Percentiles rank a stretch among this genome's conserved stretches.
Conservation (phyloP, 208 protist genomes). For the Leishmania tropica region DNA sequence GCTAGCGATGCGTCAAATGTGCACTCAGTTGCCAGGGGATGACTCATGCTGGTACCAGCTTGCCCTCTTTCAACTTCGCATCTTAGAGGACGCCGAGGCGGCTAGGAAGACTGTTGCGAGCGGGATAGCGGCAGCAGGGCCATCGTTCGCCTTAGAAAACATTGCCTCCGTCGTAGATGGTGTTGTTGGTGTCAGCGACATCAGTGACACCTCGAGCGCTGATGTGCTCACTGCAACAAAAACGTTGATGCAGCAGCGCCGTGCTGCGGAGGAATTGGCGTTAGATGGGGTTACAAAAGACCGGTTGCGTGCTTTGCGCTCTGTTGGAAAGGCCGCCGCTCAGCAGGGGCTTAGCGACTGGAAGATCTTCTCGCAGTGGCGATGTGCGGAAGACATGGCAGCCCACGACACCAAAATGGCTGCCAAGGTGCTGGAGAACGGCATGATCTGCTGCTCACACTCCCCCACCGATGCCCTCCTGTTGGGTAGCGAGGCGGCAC, state of each 20-base stretch:
- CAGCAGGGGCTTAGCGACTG: slow-evolving; percentile 62
- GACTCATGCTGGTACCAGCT: slow-evolving; percentile 81
- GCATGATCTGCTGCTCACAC: slow-evolving; percentile 65
- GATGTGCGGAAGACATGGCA: slow-evolving; percentile 45
- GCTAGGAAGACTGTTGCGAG: slow-evolving; percentile 45
- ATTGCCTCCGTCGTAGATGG: slow-evolving; percentile 22
- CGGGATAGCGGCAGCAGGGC: slow-evolving; percentile 28
- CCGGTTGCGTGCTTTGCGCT: slow-evolving; percentile 44
- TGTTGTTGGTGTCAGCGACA: neutral
- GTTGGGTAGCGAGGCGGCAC: slow-evolving; percentile 61
- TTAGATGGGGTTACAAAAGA: slow-evolving; percentile 23
- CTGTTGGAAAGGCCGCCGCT: slow-evolving; percentile 65
- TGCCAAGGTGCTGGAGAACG: slow-evolving; percentile 73
- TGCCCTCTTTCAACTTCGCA: slow-evolving; percentile 65
- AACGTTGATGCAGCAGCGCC: slow-evolving; percentile 32
- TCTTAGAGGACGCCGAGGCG: slow-evolving; percentile 47
- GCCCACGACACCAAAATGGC: slow-evolving; percentile 67
- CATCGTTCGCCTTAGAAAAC: slow-evolving; percentile 63
- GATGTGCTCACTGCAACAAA: slow-evolving; percentile 4
- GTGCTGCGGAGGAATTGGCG: slow-evolving; percentile 20
- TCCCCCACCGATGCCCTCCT: slow-evolving; percentile 54
- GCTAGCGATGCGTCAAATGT: slow-evolving; percentile 84
- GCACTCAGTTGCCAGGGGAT: slow-evolving; percentile 56
- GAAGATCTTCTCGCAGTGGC: slow-evolving; percentile 87
- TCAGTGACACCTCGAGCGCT: neutral